phyloP scores from a whole-genome alignment of 1,284 basidiomycete species.

The Apiotrichum porosum region DNA sequence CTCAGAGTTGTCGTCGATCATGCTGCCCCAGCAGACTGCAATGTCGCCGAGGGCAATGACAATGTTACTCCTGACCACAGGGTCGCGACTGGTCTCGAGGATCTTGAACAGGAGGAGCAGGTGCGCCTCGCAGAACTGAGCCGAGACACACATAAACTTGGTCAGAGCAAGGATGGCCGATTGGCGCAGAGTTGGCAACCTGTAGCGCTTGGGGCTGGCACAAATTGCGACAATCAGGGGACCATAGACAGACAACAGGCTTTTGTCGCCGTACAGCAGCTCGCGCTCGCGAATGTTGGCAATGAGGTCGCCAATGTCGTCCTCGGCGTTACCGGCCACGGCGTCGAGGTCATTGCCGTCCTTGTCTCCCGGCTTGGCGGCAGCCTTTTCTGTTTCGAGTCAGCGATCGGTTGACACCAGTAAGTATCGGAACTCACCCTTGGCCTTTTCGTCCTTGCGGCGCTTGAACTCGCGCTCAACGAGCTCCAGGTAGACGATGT shows the following conservation, averaged over 20 bases:
- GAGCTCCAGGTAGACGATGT: conserved; percentile 92
- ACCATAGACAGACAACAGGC: conserved; percentile 78
- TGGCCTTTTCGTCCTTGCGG: conserved; percentile 81
- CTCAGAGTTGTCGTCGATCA: conserved; percentile 95
- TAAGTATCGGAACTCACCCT: conserved; percentile 55
- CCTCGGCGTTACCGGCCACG: conserved; percentile 94
- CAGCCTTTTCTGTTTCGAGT: conserved; percentile 51
- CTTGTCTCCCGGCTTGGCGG: conserved; percentile 52
- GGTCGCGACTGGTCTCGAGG: conserved; percentile 81
- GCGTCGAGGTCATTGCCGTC: conserved; percentile 89
- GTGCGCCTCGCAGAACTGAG: conserved; percentile 86
- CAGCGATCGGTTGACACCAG: background rate
- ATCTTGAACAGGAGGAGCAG: conserved; percentile 87
- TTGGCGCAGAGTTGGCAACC: conserved; percentile 76
- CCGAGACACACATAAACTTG: conserved; percentile 95
- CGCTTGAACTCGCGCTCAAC: conserved; percentile 97
- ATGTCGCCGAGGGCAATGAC: conserved; percentile 97
- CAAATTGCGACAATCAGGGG: conserved; percentile 87
- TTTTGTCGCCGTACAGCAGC: conserved; percentile 77
- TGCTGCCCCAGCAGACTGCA: conserved; percentile 90
- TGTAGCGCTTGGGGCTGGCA: conserved; percentile 74
- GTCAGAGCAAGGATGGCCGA: conserved; percentile 84
- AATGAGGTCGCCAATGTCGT: conserved; percentile 93
- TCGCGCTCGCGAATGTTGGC: conserved; percentile 78
- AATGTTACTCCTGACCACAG: conserved; percentile 88